These are phyloP conservation scores for Pseudocercospora crystallina DNA, from an alignment of 2,329 filamentous ascomycete species.

Conservation along the genomic window DNA sequence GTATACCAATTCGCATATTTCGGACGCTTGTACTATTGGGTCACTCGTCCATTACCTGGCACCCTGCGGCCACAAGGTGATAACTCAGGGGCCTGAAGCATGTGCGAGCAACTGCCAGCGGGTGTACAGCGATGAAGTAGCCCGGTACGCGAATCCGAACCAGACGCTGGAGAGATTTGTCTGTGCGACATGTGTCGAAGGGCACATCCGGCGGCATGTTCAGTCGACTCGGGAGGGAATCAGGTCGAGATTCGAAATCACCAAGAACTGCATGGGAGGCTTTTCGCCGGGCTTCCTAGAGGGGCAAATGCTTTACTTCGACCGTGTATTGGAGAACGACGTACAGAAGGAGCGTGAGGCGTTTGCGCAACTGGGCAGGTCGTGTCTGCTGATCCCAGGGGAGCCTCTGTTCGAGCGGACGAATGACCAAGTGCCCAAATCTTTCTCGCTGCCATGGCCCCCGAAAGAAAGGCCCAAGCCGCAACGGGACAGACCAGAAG, in stretches of 20 bases:
- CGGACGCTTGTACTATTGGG: conserved; percentile 13
- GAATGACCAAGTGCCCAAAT: neutral
- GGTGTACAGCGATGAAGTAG: conserved; percentile 1
- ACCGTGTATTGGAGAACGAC: conserved; percentile 21
- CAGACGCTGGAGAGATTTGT: conserved; percentile 13
- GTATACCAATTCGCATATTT: conserved; percentile 8
- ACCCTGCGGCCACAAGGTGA: conserved; percentile 23
- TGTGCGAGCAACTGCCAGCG: conserved; percentile 22
- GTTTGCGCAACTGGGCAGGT: conserved; percentile 15
- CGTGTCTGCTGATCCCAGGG: conserved; percentile 13
- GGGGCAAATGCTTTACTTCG: conserved; percentile 6
- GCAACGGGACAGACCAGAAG: too few relatives aligned
- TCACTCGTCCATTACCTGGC: conserved; percentile 14
- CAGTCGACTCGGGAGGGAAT: conserved; percentile 11
- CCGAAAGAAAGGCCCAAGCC: neutral
- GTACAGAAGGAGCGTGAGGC: conserved; percentile 12
- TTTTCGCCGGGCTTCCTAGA: conserved; percentile 12
- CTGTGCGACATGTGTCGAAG: conserved; percentile 21
- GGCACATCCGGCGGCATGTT: conserved; percentile 14
- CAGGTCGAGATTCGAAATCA: neutral
- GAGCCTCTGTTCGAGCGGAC: conserved; percentile 6
- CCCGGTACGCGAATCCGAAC: conserved; percentile 8
- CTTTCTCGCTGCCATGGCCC: neutral
- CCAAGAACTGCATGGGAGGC: conserved; percentile 13
- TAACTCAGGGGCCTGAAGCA: conserved; percentile 13